phyloP scores from a whole-genome alignment of 192 early-diverging fungal species.

The Dissophora globulifera region DNA sequence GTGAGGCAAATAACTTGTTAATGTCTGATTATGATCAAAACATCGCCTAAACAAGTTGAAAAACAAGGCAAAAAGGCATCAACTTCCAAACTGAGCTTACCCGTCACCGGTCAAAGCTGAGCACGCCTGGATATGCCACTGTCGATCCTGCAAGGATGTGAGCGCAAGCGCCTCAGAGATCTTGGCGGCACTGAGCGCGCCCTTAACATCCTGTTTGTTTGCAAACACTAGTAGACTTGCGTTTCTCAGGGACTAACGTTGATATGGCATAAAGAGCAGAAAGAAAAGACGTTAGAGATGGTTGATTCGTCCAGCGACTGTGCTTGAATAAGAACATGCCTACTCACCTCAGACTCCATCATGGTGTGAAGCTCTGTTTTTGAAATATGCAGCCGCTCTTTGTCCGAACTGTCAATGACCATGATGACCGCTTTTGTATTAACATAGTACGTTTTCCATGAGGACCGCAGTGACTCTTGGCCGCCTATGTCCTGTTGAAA shows the following conservation, averaged over 20 bases:
- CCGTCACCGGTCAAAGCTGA: conserved; percentile 75
- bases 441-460: conserved; percentile 76
- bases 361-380: conserved; percentile 72
- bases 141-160: conserved; percentile 67
- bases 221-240: conserved; percentile 72
- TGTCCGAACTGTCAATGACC: conserved; percentile 79
- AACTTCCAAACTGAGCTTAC: conserved; percentile 48
- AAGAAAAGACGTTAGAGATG: no score
- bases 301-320: no score
- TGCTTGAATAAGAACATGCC: no score
- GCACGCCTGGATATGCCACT: conserved; percentile 82
- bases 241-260: conserved; percentile 62
- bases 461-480: conserved; percentile 68
- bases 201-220: conserved; percentile 77
- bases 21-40: no score
- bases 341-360: conserved; percentile 72
- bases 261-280: no score
- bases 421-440: conserved; percentile 77
- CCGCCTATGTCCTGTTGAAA: conserved; percentile 65
- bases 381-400: conserved; percentile 69
- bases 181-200: conserved; percentile 68
- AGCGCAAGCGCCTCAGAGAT: conserved; percentile 71
- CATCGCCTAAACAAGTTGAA: no score
- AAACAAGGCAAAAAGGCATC: no score
- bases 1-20: no score